These are phyloP conservation scores for Chrysoporthe deuterocubensis DNA, from an alignment of 2,329 filamentous ascomycete species.

Conservation along the genomic window DNA sequence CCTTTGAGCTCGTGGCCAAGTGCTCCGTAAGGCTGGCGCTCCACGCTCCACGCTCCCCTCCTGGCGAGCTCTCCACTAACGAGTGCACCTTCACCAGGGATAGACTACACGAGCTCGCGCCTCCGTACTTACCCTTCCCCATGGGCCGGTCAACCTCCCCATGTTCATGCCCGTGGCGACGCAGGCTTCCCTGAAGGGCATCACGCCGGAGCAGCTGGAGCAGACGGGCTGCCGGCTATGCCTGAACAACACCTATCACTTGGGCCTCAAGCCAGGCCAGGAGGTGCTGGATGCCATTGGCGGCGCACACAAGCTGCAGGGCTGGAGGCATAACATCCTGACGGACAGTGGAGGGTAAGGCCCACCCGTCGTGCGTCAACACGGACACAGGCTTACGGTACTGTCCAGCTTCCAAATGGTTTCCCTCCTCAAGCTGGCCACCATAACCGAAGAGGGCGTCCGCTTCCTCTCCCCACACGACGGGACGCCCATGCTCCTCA, in stretches of 20 bases:
- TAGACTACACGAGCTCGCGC: conserved; percentile 95
- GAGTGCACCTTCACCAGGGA: conserved; percentile 23
- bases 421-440: conserved; percentile 88
- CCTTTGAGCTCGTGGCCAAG: conserved; percentile 36
- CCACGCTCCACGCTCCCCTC: not conserved
- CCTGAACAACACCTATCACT: conserved; percentile 97
- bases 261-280: conserved; percentile 93
- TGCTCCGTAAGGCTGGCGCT: conserved; percentile 63
- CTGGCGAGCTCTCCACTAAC: conserved; percentile 13
- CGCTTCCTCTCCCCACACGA: conserved; percentile 96
- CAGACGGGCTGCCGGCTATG: conserved; percentile 88
- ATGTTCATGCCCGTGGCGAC: conserved; percentile 99
- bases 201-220: conserved; percentile 91
- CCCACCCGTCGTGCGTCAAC: not conserved
- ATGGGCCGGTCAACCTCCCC: conserved; percentile 87
- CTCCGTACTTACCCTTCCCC: conserved; percentile 83
- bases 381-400: not conserved
- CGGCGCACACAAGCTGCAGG: conserved; percentile 91
- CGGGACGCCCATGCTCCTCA: conserved; percentile 93
- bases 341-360: conserved; percentile 75
- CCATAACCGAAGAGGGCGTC: conserved; percentile 93
- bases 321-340: conserved; percentile 93
- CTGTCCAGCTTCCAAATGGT: conserved; percentile 92
- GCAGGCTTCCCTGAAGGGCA: conserved; percentile 90
- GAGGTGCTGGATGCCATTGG: conserved; percentile 84